Evolutionary conservation across 495 filamentous ascomycete species (phyloP).

Genomic region (Patellaria atrata): DNA sequence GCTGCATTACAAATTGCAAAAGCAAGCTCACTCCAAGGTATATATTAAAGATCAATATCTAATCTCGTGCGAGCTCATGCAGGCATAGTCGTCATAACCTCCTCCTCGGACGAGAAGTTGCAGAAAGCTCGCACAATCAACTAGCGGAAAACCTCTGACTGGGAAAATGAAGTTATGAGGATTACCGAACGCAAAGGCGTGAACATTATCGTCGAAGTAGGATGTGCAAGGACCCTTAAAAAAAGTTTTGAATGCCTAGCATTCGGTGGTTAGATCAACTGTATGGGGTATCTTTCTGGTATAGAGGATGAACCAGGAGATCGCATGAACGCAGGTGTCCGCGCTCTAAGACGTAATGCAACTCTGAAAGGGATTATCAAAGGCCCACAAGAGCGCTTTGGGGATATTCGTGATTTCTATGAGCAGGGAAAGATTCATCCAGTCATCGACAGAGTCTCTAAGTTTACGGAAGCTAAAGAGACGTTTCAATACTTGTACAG

Average conservation of each 20-base stretch:
- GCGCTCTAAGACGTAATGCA: slow-evolving; percentile 23
- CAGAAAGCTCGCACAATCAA: slow-evolving; percentile 30
- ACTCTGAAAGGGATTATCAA: slow-evolving; percentile 16
- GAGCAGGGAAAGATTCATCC: slow-evolving; percentile 22
- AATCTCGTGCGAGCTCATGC: too few species aligned
- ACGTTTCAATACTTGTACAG: slow-evolving; percentile 33
- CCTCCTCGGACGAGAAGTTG: slow-evolving; percentile 32
- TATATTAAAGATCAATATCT: too few species aligned
- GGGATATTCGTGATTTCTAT: slow-evolving; percentile 24
- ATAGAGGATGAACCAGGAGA: slow-evolving; percentile 32
- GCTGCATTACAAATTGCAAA: slow-evolving; percentile 29
- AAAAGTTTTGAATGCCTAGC: slow-evolving; percentile 30
- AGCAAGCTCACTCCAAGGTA: too few species aligned
- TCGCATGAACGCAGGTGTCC: slow-evolving; percentile 27
- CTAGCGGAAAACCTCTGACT: slow-evolving; percentile 30
- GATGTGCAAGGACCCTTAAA: slow-evolving; percentile 32
- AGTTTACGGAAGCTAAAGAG: slow-evolving; percentile 26
- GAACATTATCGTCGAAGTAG: slow-evolving; percentile 38
- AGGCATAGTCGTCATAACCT: slow-evolving; percentile 34
- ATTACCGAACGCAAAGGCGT: slow-evolving; percentile 28
- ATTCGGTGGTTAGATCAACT: slow-evolving; percentile 33
- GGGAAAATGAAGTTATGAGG: slow-evolving; percentile 30
- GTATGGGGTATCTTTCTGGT: slow-evolving; percentile 32
- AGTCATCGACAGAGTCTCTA: slow-evolving; percentile 21
- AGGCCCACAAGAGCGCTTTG: slow-evolving; percentile 15